Base-by-base conservation (phyloP, 768 basidiomycete genomes). In the Tylopilus vinaceipallidus region DNA sequence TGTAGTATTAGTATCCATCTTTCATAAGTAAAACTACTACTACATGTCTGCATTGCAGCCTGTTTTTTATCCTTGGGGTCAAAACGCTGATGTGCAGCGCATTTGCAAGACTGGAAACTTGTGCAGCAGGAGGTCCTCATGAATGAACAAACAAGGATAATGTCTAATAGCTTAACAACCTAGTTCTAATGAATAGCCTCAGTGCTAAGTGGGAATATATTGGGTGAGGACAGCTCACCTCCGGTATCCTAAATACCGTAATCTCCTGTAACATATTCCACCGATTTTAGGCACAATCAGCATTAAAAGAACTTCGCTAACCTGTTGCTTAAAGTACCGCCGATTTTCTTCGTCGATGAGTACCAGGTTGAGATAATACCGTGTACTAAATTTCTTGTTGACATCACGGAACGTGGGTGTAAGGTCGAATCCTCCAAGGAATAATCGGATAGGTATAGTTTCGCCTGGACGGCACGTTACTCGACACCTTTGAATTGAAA, bases 361-460 rank as follows among this genome's bases (percentile, higher is more conserved):
- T 4, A 99, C 97, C 26, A 98, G 76, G 66, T 99, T 99, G 56
- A 98, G 82, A 70, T 98, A 98, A 70, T 98, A 99, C 50, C 97
- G 78, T 34, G 89, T 89, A 66, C 89, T 93, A 71, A 99, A 99
- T 73, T 95, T 98, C 80, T 99, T 98, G 80, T 98, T 98, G 55
- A 98, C 92, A 57, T 98, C 95, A 20, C 97, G 83, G 82, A 98
- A 98, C 16, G 97, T 99, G 3, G 97, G 97, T 1, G 97, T 98
- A 49, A 99, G 75, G 70, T 99, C 97, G 67, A 98, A 99, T 4
- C 97, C 97, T 35, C 95, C 95, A 2, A 98, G 81, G 81, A 98
- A 99, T 23, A 98, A 76, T 41, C 95, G 87, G 54, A 99, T 99
- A 1, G 97, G 97, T 58, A 98, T 98, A 10, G 94, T 98, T 72